phyloP scores from a whole-genome alignment of 176 grass and related monocot species.

The Triticum dicoccoides region DNA sequence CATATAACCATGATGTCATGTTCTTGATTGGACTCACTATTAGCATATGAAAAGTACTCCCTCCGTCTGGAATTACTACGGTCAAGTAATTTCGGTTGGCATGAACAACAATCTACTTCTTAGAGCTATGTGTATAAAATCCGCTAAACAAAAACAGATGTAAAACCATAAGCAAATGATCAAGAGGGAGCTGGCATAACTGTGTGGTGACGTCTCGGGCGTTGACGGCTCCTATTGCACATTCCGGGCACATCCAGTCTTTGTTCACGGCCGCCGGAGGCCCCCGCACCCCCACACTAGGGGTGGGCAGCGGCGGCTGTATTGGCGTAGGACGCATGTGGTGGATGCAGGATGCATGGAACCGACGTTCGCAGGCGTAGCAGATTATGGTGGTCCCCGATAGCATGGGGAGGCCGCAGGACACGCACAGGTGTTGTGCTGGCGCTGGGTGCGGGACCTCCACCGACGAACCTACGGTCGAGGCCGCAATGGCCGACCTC shows the following conservation, averaged over 20 bases:
- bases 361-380: conserved; percentile 82
- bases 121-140: background rate
- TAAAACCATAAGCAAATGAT: background rate
- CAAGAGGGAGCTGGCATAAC: conserved; percentile 23
- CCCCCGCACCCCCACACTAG: conserved; percentile 31
- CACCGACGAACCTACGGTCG: background rate
- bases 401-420: conserved; percentile 51
- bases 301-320: background rate
- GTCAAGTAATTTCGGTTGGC: background rate
- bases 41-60: background rate
- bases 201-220: conserved; percentile 37
- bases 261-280: conserved; percentile 32
- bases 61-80: no score
- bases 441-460: conserved; percentile 20
- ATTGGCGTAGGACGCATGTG: background rate
- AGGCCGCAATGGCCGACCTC: background rate
- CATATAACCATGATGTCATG: background rate
- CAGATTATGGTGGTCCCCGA: conserved; percentile 50
- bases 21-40: background rate
- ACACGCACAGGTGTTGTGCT: conserved; percentile 52
- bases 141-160: background rate
- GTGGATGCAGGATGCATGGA: conserved; percentile 65
- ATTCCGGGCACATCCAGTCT: conserved; percentile 82
- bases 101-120: background rate
- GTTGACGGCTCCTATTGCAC: conserved; percentile 16